phyloP scores from a whole-genome alignment of 805 yeast genomes.

The Lachancea quebecensis region DNA sequence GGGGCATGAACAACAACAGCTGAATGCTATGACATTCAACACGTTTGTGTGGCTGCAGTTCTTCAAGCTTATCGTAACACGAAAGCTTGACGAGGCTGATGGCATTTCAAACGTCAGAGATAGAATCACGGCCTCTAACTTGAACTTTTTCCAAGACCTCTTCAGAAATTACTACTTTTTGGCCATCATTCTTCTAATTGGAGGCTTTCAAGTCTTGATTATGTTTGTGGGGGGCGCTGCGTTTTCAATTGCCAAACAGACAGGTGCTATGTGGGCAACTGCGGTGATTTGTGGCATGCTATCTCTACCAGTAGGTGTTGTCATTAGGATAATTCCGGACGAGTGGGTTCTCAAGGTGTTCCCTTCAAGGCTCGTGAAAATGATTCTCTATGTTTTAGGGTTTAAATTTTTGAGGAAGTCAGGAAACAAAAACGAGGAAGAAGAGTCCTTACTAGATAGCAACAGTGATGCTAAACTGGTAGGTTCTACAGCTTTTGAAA shows the following conservation, averaged over 20 bases:
- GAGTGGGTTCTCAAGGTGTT: conserved; percentile 55
- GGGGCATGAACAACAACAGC: conserved; percentile 46
- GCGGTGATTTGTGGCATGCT: conserved; percentile 75
- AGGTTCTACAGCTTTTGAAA: conserved; percentile 29
- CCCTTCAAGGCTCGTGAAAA: conserved; percentile 51
- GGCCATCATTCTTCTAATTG: conserved; percentile 64
- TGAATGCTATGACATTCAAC: conserved; percentile 85
- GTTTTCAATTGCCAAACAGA: conserved; percentile 71
- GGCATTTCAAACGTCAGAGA: conserved; percentile 51
- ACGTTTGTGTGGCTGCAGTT: conserved; percentile 97
- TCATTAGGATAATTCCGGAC: conserved; percentile 81
- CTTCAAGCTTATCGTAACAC: conserved; percentile 83
- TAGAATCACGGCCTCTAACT: conserved; percentile 54
- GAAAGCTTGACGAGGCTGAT: conserved; percentile 85
- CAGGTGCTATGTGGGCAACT: conserved; percentile 84
- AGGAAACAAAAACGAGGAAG: conserved; percentile 11
- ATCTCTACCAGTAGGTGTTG: conserved; percentile 71
- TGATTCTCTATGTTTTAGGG: conserved; percentile 17
- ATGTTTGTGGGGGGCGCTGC: conserved; percentile 98
- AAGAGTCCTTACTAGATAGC: conserved; percentile 22
- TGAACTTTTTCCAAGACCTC: conserved; percentile 78
- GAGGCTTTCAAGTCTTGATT: conserved; percentile 76
- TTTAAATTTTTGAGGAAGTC: conserved; percentile 21
- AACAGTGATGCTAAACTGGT: conserved; percentile 10
- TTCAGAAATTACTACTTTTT: conserved; percentile 79